These are phyloP conservation scores for Silybum marianum DNA, from an alignment of 129 eudicot species.

Conservation along the genomic window DNA sequence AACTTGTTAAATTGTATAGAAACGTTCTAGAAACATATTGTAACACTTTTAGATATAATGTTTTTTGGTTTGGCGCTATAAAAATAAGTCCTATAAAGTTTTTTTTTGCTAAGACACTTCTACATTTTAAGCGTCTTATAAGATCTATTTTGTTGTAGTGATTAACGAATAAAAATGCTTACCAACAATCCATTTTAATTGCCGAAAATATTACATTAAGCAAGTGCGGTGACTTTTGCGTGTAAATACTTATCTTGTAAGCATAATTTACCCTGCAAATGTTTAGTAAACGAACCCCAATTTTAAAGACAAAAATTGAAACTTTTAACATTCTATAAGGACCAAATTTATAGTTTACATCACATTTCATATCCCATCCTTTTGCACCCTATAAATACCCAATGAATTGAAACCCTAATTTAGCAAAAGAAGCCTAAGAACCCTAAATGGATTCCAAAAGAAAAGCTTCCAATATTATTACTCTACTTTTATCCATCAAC, in stretches of 20 bases:
- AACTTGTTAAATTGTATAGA: too few relatives aligned
- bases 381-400: background rate
- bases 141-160: too few relatives aligned
- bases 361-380: background rate
- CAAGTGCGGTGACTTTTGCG: background rate
- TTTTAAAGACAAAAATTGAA: background rate
- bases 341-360: background rate
- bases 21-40: too few relatives aligned
- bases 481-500: conserved; percentile 37
- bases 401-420: background rate
- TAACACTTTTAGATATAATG: too few relatives aligned
- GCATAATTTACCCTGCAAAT: background rate
- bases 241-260: too few relatives aligned
- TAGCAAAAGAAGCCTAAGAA: background rate
- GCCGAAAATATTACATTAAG: background rate
- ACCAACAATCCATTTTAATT: background rate
- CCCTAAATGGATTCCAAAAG: conserved; percentile 23
- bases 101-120: too few relatives aligned
- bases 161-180: too few relatives aligned
- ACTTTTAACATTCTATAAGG: background rate
- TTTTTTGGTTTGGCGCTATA: too few relatives aligned
- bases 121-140: too few relatives aligned
- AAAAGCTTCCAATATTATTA: conserved; percentile 4
- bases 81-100: too few relatives aligned
- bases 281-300: background rate